Evolutionary conservation across 2,329 filamentous ascomycete species (phyloP).

Genomic region (Diplodia intermedia): DNA sequence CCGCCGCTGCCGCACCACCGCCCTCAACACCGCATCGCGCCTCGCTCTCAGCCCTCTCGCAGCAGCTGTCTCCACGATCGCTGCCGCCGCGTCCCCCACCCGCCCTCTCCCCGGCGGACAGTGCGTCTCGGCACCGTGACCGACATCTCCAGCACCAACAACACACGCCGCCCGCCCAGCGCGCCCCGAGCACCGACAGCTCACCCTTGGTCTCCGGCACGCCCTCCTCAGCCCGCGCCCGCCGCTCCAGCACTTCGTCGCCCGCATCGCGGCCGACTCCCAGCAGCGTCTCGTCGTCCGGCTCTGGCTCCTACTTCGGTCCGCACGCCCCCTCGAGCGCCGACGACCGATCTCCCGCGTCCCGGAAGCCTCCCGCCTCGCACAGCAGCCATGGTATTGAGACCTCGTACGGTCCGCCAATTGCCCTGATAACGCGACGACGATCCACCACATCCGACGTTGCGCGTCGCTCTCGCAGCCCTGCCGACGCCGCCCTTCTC

Average conservation of each 20-base stretch:
- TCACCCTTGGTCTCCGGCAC: constrained; percentile 27
- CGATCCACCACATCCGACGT: constrained; percentile 42
- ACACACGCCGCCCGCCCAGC: constrained; percentile 28
- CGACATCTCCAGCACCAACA: constrained; percentile 29
- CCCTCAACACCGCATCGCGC: constrained; percentile 27
- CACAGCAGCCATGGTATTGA: constrained; percentile 59
- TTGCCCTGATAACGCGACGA: constrained; percentile 57
- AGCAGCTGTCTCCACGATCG: constrained; percentile 21
- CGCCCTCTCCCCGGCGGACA: constrained; percentile 24
- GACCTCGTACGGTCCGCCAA: constrained; percentile 58
- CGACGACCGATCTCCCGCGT: constrained; percentile 43
- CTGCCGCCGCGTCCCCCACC: constrained; percentile 23
- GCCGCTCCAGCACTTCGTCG: constrained; percentile 30
- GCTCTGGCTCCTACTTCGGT: constrained; percentile 43
- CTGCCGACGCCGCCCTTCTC: constrained; percentile 41
- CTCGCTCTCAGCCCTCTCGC: background rate
- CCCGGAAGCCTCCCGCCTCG: constrained; percentile 55
- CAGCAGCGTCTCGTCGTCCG: constrained; percentile 35
- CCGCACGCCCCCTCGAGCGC: constrained; percentile 40
- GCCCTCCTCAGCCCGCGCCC: constrained; percentile 23
- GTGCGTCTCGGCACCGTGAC: constrained; percentile 32
- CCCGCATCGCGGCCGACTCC: constrained; percentile 22
- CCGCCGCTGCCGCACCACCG: constrained; percentile 23
- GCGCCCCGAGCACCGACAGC: constrained; percentile 18
- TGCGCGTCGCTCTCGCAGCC: constrained; percentile 43